Evolutionary conservation across 75 land plant species (phyloP).

Genomic region (Azolla pinnata): DNA sequence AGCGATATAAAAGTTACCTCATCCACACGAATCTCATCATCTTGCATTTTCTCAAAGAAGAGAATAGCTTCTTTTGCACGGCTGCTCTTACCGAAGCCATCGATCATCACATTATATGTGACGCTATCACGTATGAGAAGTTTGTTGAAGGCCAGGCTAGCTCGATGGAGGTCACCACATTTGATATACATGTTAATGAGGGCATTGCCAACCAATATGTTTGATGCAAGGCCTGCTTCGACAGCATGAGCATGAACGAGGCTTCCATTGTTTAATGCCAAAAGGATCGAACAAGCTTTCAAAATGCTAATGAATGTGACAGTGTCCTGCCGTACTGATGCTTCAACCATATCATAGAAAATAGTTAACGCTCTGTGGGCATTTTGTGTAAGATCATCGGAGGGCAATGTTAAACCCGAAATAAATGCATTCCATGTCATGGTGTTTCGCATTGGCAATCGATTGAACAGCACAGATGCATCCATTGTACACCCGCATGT

Average conservation of each 20-base stretch:
- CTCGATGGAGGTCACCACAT: slow-evolving; percentile 45
- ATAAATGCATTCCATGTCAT: slow-evolving; percentile 6
- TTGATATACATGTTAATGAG: slow-evolving; percentile 57
- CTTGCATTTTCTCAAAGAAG: slow-evolving; percentile 40
- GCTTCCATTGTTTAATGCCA: slow-evolving; percentile 35
- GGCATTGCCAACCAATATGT: slow-evolving; percentile 47
- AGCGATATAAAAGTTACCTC: slow-evolving; percentile 39
- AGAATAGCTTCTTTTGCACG: slow-evolving; percentile 27
- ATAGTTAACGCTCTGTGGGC: too few species aligned
- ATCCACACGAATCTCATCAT: slow-evolving; percentile 31
- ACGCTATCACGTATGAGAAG: slow-evolving; percentile 40
- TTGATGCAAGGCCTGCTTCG: slow-evolving; percentile 37
- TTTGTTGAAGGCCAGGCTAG: slow-evolving; percentile 30
- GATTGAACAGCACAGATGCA: slow-evolving; percentile 1
- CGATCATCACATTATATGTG: slow-evolving; percentile 60
- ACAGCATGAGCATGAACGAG: slow-evolving; percentile 38
- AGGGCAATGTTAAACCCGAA: not conserved
- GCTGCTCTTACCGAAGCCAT: slow-evolving; percentile 48
- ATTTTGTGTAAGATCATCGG: not conserved
- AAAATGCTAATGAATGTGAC: slow-evolving; percentile 44
- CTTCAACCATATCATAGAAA: slow-evolving; percentile 3
- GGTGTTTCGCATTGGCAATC: not conserved
- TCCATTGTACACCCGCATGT: not conserved
- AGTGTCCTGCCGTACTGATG: not conserved
- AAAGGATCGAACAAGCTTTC: slow-evolving; percentile 36